A percentile compares a stretch with the other conserved stretches of the same genome.
Evolutionary conservation across 2,329 filamentous ascomycete species (phyloP).

Genomic region (Eurotiales sp.): DNA sequence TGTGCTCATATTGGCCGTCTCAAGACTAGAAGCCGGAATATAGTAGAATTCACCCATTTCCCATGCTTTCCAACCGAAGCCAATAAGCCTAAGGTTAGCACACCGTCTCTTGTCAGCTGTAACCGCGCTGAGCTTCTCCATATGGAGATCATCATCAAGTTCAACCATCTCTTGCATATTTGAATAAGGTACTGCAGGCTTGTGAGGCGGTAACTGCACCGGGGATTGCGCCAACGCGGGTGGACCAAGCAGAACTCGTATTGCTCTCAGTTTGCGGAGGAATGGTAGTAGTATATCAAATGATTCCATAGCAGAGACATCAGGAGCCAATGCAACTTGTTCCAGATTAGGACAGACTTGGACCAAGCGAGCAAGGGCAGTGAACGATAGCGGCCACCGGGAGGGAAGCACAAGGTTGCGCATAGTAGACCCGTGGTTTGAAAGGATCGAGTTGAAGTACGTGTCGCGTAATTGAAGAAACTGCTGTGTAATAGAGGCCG

Average conservation of each 20-base stretch:
- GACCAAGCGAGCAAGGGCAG: slow-evolving; percentile 50
- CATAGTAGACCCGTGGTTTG: slow-evolving; percentile 49
- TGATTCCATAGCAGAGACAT: slow-evolving; percentile 37
- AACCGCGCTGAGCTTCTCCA: slow-evolving; percentile 27
- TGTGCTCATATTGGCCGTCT: not conserved
- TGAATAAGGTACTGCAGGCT: not conserved
- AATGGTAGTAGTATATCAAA: slow-evolving; percentile 38
- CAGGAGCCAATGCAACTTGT: slow-evolving; percentile 53
- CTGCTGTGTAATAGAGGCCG: not conserved
- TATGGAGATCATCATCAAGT: slow-evolving; percentile 32
- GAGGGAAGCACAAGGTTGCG: slow-evolving; percentile 56
- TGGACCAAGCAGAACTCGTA: slow-evolving; percentile 38
- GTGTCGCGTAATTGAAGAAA: slow-evolving; percentile 31
- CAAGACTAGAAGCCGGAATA: slow-evolving; percentile 18
- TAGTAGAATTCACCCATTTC: slow-evolving; percentile 36
- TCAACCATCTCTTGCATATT: slow-evolving; percentile 32
- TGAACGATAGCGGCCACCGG: slow-evolving; percentile 50
- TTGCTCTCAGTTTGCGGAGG: slow-evolving; percentile 35
- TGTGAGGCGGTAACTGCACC: not conserved
- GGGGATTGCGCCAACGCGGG: not conserved
- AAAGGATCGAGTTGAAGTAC: slow-evolving; percentile 51
- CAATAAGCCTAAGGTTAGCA: slow-evolving; percentile 31
- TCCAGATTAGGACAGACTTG: slow-evolving; percentile 56
- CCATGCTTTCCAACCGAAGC: slow-evolving; percentile 38
- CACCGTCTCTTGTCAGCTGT: slow-evolving; percentile 32